These are phyloP conservation scores for Ambrosiella cleistominuta DNA, from an alignment of 2,329 filamentous ascomycete species.

Conservation along the genomic window DNA sequence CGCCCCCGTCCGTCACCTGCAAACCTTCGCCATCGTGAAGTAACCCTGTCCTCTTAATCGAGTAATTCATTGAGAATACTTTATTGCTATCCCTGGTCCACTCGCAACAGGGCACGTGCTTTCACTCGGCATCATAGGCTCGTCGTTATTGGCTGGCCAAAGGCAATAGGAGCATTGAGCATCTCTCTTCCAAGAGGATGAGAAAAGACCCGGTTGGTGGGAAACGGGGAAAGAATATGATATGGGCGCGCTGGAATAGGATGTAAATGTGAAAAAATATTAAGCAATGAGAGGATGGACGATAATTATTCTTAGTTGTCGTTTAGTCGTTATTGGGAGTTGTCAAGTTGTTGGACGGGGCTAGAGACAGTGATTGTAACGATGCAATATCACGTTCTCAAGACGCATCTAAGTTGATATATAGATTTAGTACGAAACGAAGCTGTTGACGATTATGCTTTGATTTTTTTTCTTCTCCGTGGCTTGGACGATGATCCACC, in stretches of 20 bases:
- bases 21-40: too few species aligned
- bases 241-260: not conserved
- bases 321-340: too few species aligned
- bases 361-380: not conserved
- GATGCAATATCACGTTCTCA: not conserved
- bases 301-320: too few species aligned
- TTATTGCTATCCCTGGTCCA: not conserved
- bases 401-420: too few species aligned
- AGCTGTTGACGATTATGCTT: too few species aligned
- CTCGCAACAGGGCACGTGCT: not conserved
- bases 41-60: not conserved
- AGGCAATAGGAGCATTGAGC: not conserved
- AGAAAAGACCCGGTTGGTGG: not conserved
- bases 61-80: slow-evolving; percentile 1
- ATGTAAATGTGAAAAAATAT: not conserved
- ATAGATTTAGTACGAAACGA: too few species aligned
- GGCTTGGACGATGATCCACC: not conserved
- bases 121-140: not conserved
- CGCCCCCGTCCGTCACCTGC: too few species aligned
- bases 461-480: not conserved
- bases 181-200: not conserved
- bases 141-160: not conserved
- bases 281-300: not conserved
- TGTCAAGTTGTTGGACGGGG: not conserved
- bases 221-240: not conserved